A percentile compares a stretch with the other conserved stretches of the same genome.
Conservation (phyloP, 2,329 filamentous ascomycete genomes). For the Intubia oerlemansii region DNA sequence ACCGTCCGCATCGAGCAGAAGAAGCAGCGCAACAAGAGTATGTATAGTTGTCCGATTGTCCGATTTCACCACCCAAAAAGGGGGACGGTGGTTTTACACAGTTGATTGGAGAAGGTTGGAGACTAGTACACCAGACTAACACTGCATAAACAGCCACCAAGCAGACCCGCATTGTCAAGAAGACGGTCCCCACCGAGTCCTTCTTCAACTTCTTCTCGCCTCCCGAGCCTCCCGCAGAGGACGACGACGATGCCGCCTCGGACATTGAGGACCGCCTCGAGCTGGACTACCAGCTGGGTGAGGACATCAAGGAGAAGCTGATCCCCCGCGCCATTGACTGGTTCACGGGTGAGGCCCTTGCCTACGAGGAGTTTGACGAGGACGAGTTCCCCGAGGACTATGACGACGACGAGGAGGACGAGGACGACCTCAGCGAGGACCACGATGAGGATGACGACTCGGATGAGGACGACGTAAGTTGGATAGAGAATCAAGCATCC, state of each 20-base stretch:
- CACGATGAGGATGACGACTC: conserved; percentile 67
- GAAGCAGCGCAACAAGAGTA: conserved; percentile 99
- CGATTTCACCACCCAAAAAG: no score
- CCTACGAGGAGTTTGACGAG: conserved; percentile 77
- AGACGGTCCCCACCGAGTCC: conserved; percentile 93
- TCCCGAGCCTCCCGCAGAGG: conserved; percentile 61
- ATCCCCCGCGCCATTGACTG: conserved; percentile 97
- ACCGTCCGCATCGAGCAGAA: conserved; percentile 94
- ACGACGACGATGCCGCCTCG: conserved; percentile 52
- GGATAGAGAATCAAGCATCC: no score
- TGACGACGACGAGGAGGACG: conserved; percentile 82
- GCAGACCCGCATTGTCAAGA: conserved; percentile 97
- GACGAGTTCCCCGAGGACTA: conserved; percentile 68
- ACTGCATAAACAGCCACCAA: conserved; percentile 96
- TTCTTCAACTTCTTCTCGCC: conserved; percentile 99
- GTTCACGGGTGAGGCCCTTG: conserved; percentile 96
- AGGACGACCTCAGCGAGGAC: conserved; percentile 69
- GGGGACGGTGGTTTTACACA: background rate
- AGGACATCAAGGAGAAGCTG: conserved; percentile 99
- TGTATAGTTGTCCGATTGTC: background rate
- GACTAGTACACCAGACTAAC: no score
- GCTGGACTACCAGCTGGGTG: conserved; percentile 94
- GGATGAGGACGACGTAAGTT: conserved; percentile 47
- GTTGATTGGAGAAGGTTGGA: background rate
- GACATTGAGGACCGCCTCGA: conserved; percentile 97